Evolutionary conservation across 139 green algal species (phyloP), one percentile per base, ranked within the genome.

Genomic region (Chlamydomonas eustigma): DNA sequence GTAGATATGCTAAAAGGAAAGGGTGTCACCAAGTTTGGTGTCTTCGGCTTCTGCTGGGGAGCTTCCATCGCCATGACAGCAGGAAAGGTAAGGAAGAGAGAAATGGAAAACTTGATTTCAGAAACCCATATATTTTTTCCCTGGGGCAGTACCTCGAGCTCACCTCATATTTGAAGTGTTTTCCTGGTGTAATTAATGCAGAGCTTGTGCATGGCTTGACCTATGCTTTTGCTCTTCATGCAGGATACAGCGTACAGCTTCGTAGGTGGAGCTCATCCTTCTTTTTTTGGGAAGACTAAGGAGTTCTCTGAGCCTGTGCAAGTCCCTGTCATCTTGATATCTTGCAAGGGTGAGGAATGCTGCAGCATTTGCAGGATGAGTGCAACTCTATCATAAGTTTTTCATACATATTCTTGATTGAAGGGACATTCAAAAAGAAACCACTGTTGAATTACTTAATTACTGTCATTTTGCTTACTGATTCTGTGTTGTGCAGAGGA

Each of bases 31-130:
- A 77, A 73, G 31, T 51, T 84, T 8, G 80, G 71, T 32, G 64
- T 36, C 44, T 35, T 78, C 4, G 80, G 75, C 8, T 85, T 85
- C 66, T 85, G 80, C 75, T 85, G 80, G 80, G 80, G 71, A 33
- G 73, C 79, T 0, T 39, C 39, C 37, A 72, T 79, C 12, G 70
- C 75, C 2, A 39, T 84, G 50, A 30, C n/a, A 33, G 52, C 52
- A 68, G 22, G 52, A 4, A 25, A 35, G 52, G 22, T 68, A 28
- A 8, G 12, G 34, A 68, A 28, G n/a, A n/a, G n/a, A n/a, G n/a
- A n/a, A n/a, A n/a, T n/a, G n/a, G n/a, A n/a, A n/a, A n/a, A n/a
- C n/a, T n/a, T n/a, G n/a, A n/a, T n/a, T n/a, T n/a, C n/a, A n/a
- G n/a, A n/a, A n/a, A n/a, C n/a, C n/a, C n/a, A n/a, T n/a, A n/a